Percentiles rank a stretch among this genome's conserved stretches.
Evolutionary conservation across 2,329 filamentous ascomycete species (phyloP).

Genomic region (Eutypa lata): DNA sequence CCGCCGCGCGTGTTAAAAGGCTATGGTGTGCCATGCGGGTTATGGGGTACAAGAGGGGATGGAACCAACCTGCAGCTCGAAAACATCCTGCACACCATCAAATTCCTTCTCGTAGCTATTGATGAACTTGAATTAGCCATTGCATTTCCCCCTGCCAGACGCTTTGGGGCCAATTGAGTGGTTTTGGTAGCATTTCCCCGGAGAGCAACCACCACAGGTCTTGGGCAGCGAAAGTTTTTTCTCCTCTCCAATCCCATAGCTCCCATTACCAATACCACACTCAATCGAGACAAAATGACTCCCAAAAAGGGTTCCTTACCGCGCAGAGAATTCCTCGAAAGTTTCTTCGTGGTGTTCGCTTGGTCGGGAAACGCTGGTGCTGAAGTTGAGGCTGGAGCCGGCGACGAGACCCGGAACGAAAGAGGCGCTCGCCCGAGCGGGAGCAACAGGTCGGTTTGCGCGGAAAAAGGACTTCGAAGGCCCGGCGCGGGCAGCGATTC

Average conservation of each 20-base stretch:
- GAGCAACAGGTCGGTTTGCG: conserved; percentile 57
- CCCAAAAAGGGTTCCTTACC: conserved; percentile 58
- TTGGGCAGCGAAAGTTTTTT: too few relatives aligned
- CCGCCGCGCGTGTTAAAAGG: background rate
- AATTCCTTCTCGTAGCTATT: conserved; percentile 99
- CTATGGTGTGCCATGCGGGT: background rate
- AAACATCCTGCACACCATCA: conserved; percentile 94
- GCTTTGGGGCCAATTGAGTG: conserved; percentile 19
- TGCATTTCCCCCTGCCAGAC: conserved; percentile 13
- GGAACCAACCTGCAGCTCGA: conserved; percentile 90
- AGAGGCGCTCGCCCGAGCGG: conserved; percentile 49
- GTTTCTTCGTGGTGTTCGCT: conserved; percentile 84
- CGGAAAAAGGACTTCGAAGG: conserved; percentile 61
- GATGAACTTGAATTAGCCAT: conserved; percentile 35
- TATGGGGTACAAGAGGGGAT: conserved; percentile 1
- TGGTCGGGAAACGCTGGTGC: conserved; percentile 56
- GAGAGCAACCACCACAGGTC: too few relatives aligned
- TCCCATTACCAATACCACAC: background rate
- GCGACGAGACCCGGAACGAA: conserved; percentile 49
- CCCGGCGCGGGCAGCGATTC: conserved; percentile 65
- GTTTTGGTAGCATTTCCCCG: conserved; percentile 9
- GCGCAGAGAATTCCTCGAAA: conserved; percentile 97
- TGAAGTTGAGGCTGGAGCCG: conserved; percentile 54
- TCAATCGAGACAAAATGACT: background rate
- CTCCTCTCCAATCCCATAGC: conserved; percentile 3